Evolutionary conservation across 176 grass and related monocot species (phyloP).

Genomic region (Ampelocalamus luodianensis): DNA sequence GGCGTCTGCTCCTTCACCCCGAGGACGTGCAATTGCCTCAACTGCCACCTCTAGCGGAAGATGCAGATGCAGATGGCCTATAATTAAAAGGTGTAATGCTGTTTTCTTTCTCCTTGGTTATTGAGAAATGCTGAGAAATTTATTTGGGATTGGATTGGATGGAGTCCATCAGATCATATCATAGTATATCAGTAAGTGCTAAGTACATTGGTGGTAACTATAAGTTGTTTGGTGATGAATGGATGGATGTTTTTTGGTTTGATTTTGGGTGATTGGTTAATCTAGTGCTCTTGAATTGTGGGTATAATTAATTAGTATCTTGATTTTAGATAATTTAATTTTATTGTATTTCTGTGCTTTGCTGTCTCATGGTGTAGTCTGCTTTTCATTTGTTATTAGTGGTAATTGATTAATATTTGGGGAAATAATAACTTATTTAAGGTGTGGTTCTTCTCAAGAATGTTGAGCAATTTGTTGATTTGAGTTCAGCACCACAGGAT

Average conservation of each 20-base stretch:
- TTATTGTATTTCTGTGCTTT: neutral
- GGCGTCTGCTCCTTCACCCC: slow-evolving; percentile 89
- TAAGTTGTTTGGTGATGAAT: neutral
- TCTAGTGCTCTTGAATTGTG: slow-evolving; percentile 20
- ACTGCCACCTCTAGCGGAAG: slow-evolving; percentile 64
- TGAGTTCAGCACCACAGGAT: neutral
- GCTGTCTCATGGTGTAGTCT: neutral
- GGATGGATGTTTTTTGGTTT: neutral
- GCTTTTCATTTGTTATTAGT: neutral
- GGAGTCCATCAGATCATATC: slow-evolving; percentile 9
- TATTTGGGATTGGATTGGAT: neutral
- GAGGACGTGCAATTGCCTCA: slow-evolving; percentile 75
- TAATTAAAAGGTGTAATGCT: neutral
- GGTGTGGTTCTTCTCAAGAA: neutral
- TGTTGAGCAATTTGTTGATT: neutral
- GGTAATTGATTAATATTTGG: neutral
- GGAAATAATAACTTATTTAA: neutral
- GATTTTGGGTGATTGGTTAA: neutral
- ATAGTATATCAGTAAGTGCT: neutral
- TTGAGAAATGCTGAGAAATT: neutral
- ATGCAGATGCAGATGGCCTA: neutral
- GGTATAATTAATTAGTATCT: slow-evolving; percentile 23
- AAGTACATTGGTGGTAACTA: neutral
- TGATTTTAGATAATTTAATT: neutral
- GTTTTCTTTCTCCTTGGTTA: neutral